Evolutionary conservation across 2,329 filamentous ascomycete species (phyloP).

Genomic region (Dactylellina leptospora): DNA sequence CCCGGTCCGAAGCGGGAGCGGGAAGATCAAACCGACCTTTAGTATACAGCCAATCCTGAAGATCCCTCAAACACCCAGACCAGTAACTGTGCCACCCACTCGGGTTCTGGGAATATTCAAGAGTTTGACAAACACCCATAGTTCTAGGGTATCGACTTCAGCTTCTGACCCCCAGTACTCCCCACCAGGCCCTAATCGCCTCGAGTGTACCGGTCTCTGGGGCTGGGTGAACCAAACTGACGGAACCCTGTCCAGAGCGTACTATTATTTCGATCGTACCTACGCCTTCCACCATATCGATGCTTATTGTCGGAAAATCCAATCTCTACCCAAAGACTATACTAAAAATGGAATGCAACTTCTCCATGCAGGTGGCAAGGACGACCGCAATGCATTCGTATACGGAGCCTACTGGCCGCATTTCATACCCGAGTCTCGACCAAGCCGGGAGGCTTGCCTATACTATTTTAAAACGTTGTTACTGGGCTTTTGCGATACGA

Average conservation of each 20-base stretch:
- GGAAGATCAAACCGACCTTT: too few species aligned
- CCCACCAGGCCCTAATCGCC: neutral
- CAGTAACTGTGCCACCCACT: neutral
- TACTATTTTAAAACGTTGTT: conserved; percentile 12
- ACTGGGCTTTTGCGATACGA: conserved; percentile 11
- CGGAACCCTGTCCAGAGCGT: neutral
- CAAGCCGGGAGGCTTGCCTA: neutral
- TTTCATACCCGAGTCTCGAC: conserved; percentile 2
- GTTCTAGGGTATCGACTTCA: too few species aligned
- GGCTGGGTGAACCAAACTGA: neutral
- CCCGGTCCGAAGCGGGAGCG: too few species aligned
- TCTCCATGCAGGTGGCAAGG: neutral
- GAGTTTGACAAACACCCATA: too few species aligned
- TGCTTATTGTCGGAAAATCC: conserved; percentile 2
- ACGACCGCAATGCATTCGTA: conserved; percentile 9
- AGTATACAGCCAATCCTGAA: too few species aligned
- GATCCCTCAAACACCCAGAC: too few species aligned
- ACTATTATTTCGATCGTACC: conserved; percentile 27
- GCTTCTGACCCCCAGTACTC: too few species aligned
- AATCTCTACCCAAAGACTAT: neutral
- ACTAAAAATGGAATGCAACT: neutral
- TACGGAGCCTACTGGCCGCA: conserved; percentile 20
- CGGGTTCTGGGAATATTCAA: neutral
- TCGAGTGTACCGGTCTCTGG: conserved; percentile 17
- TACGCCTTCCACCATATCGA: conserved; percentile 13